Conservation (phyloP, 768 basidiomycete genomes). For the Auricularia heimuer region DNA sequence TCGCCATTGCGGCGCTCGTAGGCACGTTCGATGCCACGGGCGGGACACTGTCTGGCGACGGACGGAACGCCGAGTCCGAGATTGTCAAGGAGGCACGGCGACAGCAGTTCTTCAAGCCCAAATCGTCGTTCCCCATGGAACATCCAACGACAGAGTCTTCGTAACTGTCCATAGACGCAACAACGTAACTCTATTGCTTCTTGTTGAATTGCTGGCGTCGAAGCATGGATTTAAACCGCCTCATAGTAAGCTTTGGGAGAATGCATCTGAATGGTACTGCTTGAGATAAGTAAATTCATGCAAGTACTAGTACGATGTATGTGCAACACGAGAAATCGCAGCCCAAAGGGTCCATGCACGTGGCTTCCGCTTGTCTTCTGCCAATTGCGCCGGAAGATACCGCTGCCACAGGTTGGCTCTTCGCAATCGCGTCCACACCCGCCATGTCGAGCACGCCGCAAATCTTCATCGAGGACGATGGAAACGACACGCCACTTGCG, state of each 20-base stretch:
- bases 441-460: neutral
- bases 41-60: conserved; percentile 39
- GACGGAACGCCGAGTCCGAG: conserved; percentile 12
- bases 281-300: too few species aligned
- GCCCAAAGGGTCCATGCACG: too few species aligned
- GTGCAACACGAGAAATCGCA: too few species aligned
- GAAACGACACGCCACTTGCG: neutral
- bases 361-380: too few species aligned
- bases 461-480: neutral
- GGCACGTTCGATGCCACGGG: conserved; percentile 79
- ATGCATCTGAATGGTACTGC: too few species aligned
- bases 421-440: neutral
- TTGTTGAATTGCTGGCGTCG: too few species aligned
- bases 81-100: conserved; percentile 57
- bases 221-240: too few species aligned
- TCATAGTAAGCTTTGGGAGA: too few species aligned
- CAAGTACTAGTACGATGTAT: too few species aligned
- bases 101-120: conserved; percentile 68
- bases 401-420: neutral
- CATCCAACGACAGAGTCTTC: neutral
- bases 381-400: too few species aligned
- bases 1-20: conserved; percentile 64
- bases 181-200: neutral
- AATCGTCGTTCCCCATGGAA: neutral
- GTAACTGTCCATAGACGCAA: neutral